Conservation (phyloP, 257 asterid genomes). For the Buddleja alternifolia region DNA sequence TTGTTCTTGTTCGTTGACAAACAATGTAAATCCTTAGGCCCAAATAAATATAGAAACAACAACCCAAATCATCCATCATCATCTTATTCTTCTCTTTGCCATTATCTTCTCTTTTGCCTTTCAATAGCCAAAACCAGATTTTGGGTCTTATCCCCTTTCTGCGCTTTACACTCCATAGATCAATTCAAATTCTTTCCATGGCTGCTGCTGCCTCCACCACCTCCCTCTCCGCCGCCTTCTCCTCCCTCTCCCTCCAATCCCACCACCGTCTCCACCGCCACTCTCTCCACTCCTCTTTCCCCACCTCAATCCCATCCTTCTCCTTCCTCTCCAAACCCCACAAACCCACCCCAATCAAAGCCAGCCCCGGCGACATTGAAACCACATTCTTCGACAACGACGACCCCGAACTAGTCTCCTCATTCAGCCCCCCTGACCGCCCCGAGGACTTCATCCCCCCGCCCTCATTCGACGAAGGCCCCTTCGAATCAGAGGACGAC, state of each 20-base stretch:
- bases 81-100: background rate
- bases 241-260: slow-evolving; percentile 53
- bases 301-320: slow-evolving; percentile 27
- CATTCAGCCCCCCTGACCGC: slow-evolving; percentile 63
- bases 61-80: background rate
- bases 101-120: slow-evolving; percentile 3
- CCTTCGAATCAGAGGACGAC: slow-evolving; percentile 75
- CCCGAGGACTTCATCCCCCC: slow-evolving; percentile 70
- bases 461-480: slow-evolving; percentile 78
- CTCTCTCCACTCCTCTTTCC: slow-evolving; percentile 25
- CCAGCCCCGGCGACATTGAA: slow-evolving; percentile 42
- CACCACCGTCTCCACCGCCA: slow-evolving; percentile 29
- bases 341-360: slow-evolving; percentile 37
- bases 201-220: slow-evolving; percentile 45
- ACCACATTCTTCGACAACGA: slow-evolving; percentile 47
- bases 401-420: slow-evolving; percentile 55
- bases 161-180: slow-evolving; percentile 23
- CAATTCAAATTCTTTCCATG: slow-evolving; percentile 31
- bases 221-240: slow-evolving; percentile 64
- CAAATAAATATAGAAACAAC: background rate
- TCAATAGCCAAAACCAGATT: slow-evolving; percentile 11
- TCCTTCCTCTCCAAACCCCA: slow-evolving; percentile 36
- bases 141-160: slow-evolving; percentile 32
- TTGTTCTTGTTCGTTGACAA: too few relatives aligned
- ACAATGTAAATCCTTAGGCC: too few relatives aligned